Conservation (phyloP, 441 rosid species). For the Erodium trifolium region DNA sequence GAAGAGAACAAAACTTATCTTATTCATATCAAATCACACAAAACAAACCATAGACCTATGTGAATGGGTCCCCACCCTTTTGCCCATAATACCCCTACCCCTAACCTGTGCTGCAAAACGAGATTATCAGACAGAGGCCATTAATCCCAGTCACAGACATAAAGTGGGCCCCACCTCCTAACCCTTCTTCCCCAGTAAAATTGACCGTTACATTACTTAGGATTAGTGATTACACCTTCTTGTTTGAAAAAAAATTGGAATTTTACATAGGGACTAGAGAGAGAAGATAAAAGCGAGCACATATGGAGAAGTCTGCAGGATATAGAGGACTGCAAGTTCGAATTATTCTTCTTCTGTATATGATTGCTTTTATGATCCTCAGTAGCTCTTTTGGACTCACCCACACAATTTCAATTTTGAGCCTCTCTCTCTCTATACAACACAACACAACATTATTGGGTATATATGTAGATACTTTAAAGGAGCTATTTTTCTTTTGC, state of each 20-base stretch:
- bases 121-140: background rate
- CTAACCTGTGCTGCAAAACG: background rate
- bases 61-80: background rate
- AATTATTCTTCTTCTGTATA: constrained; percentile 67
- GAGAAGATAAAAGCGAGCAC: constrained; percentile 18
- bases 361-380: constrained; percentile 35
- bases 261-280: background rate
- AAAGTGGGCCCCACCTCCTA: background rate
- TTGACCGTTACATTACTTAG: background rate
- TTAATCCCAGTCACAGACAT: background rate
- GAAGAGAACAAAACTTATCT: background rate
- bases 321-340: constrained; percentile 53
- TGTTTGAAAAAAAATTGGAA: background rate
- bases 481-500: background rate
- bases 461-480: constrained; percentile 7
- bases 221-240: too few species aligned
- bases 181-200: background rate
- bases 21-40: constrained; percentile 8
- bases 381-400: constrained; percentile 26
- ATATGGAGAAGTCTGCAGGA: constrained; percentile 44
- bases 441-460: background rate
- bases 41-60: background rate
- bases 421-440: constrained; percentile 1
- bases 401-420: background rate
- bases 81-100: background rate